Conservation (phyloP, 495 filamentous ascomycete genomes). For the Opeltia flavorubescens region DNA sequence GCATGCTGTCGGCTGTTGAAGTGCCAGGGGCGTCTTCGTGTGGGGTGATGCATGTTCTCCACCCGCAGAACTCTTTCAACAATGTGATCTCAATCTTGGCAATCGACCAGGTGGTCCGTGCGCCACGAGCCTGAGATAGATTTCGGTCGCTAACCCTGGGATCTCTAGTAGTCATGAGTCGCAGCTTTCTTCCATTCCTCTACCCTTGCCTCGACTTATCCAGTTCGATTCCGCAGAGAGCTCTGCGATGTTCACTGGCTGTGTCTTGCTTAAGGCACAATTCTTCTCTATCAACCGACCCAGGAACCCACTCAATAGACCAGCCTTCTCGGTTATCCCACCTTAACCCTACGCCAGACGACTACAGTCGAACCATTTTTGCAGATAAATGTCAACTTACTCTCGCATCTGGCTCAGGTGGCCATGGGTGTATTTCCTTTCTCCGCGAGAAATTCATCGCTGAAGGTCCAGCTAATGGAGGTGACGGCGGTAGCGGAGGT, state of each 20-base stretch:
- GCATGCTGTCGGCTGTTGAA: slow-evolving; percentile 41
- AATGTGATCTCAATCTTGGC: too few species aligned
- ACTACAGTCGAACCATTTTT: slow-evolving; percentile 71
- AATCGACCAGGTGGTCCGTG: too few species aligned
- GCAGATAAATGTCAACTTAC: slow-evolving; percentile 70
- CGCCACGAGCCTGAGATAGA: too few species aligned
- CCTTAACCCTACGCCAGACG: slow-evolving; percentile 64
- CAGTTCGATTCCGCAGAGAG: slow-evolving; percentile 20
- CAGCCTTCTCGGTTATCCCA: slow-evolving; percentile 34
- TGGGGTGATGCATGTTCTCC: slow-evolving; percentile 7
- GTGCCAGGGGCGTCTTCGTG: slow-evolving; percentile 10
- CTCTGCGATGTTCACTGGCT: slow-evolving; percentile 12
- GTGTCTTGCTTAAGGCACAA: slow-evolving; percentile 16
- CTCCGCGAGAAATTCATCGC: slow-evolving; percentile 76
- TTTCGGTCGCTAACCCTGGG: background rate
- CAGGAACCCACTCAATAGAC: slow-evolving; percentile 12
- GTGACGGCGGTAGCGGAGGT: slow-evolving; percentile 83
- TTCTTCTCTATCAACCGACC: slow-evolving; percentile 18
- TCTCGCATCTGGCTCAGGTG: slow-evolving; percentile 63
- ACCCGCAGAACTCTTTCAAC: background rate
- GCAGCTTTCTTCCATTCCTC: slow-evolving; percentile 35
- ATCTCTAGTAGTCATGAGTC: background rate
- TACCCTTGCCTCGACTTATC: slow-evolving; percentile 40
- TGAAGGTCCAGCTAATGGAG: slow-evolving; percentile 89
- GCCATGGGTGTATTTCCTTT: slow-evolving; percentile 87